Evolutionary conservation across 2,329 filamentous ascomycete species (phyloP), one percentile per base, ranked within the genome.

Genomic region (Penicillium brasilianum): DNA sequence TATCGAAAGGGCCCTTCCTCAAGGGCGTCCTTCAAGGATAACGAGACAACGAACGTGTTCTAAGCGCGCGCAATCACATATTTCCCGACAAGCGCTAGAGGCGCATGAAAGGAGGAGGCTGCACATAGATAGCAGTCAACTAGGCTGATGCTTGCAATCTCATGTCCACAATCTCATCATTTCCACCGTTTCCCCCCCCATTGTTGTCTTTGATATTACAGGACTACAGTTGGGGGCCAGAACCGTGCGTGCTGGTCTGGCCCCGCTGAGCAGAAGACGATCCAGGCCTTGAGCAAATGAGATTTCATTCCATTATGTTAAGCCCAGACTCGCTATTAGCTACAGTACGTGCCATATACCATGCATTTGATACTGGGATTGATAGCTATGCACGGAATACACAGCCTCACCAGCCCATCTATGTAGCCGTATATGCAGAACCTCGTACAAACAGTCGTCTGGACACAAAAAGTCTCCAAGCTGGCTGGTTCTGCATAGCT

Each of bases 11-110:
- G 37, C 53, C 36, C 58, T 46, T n/a, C 57, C n/a, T n/a, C n/a
- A n/a, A 51, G 48, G 57, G 58, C 51, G 54, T 57, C 52, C 52
- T 49, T 36, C 58, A 39, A 51, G 53, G 58, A 57, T 32, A 41
- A 37, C 20, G 44, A 49, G 50, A 41, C 18, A 18, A 18, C 30
- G 36, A 25, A 34, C 48, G 25, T 9, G 41, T 18, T 36, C 25
- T 32, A 20, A 44, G n/a, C 44, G 46, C 53, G 41, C 36, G 44
- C 50, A 37, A 46, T 46, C 41, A 56, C 55, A 50, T 30, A 22
- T 39, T 43, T 32, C 37, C 36, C 16, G 20, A 25, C 14, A 37
- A 30, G 28, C 52, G 39, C n/a, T 30, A 43, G 46, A 18, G 25
- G 22, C 34, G 14, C 37, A 30, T 25, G 36, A 28, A 53, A 16